phyloP scores from a whole-genome alignment of 1,139 yeast genomes.

The Diutina ranongensis region DNA sequence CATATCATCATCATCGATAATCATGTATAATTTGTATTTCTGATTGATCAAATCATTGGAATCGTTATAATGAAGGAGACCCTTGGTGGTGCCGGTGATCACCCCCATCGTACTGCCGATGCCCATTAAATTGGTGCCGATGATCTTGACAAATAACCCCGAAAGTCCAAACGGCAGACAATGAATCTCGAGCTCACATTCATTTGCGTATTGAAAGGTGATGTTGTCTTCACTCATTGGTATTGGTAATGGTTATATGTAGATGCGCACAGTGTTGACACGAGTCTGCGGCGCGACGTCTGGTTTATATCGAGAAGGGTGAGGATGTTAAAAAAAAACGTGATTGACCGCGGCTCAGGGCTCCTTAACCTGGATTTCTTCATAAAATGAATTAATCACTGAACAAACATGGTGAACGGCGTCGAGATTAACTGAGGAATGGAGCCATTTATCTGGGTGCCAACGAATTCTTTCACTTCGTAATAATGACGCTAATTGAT shows the following conservation, averaged over 20 bases:
- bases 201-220: conserved; percentile 36
- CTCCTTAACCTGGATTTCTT: not conserved
- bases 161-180: conserved; percentile 51
- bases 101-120: conserved; percentile 51
- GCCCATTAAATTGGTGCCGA: conserved; percentile 42
- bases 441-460: conserved; percentile 57
- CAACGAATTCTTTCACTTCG: conserved; percentile 46
- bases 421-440: not conserved
- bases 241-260: not conserved
- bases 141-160: conserved; percentile 40
- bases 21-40: conserved; percentile 41
- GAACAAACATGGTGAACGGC: conserved; percentile 1
- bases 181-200: conserved; percentile 43
- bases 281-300: too few relatives aligned
- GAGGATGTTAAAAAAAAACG: not conserved
- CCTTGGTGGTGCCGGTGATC: conserved; percentile 41
- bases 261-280: too few relatives aligned
- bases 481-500: conserved; percentile 16
- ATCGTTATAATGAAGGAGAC: conserved; percentile 40
- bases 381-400: not conserved
- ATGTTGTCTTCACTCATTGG: conserved; percentile 11
- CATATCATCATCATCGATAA: conserved; percentile 37
- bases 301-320: too few relatives aligned
- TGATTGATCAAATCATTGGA: conserved; percentile 35
- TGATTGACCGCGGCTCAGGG: not conserved